Percentiles rank a stretch among this genome's conserved stretches.
Conservation (phyloP, 805 yeast species). For the Nakazawaea ishiwadae region DNA sequence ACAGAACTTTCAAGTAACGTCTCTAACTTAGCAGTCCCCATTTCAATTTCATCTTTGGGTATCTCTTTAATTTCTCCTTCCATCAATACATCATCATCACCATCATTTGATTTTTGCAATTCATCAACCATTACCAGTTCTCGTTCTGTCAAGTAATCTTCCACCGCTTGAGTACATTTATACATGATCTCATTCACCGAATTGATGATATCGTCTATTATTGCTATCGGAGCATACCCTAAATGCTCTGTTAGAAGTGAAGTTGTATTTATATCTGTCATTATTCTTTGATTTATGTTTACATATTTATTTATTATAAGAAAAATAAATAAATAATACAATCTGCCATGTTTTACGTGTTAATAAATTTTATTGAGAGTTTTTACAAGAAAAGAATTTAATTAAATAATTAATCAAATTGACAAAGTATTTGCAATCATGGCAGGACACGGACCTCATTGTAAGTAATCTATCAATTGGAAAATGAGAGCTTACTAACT, state of each 20-base stretch:
- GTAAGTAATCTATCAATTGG: constrained; percentile 1
- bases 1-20: constrained; percentile 69
- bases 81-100: constrained; percentile 24
- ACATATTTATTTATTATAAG: too few relatives aligned
- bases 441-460: constrained; percentile 11
- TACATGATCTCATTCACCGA: constrained; percentile 82
- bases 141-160: constrained; percentile 47
- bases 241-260: constrained; percentile 77
- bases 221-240: constrained; percentile 76
- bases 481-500: too few relatives aligned
- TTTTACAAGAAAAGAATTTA: too few relatives aligned
- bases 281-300: constrained; percentile 1
- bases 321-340: too few relatives aligned
- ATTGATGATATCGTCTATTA: constrained; percentile 84
- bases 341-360: too few relatives aligned
- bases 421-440: background rate
- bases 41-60: constrained; percentile 50
- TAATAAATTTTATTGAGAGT: too few relatives aligned
- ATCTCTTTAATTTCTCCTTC: constrained; percentile 15
- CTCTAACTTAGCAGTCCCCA: constrained; percentile 81
- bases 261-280: constrained; percentile 33
- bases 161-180: constrained; percentile 76
- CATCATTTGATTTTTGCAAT: constrained; percentile 18
- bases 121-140: constrained; percentile 24
- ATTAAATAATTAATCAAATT: too few relatives aligned